These are phyloP conservation scores for Fraxinus dipetala DNA, from an alignment of 305 asterid genomes.

Conservation along the genomic window DNA sequence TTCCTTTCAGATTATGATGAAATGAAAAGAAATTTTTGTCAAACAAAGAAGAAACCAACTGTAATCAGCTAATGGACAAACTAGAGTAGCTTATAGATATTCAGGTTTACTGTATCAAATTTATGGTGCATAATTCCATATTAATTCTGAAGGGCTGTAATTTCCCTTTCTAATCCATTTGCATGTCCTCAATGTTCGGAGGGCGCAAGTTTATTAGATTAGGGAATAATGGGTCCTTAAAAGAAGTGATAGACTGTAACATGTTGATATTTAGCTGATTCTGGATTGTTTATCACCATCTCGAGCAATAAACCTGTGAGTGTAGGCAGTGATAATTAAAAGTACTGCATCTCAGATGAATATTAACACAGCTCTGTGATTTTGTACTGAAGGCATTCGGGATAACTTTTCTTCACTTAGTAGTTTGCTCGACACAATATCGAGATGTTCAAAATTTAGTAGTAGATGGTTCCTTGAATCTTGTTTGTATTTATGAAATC, in stretches of 20 bases:
- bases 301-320: neutral
- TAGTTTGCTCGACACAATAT: neutral
- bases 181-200: neutral
- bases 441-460: neutral
- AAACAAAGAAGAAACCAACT: neutral
- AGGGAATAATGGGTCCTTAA: neutral
- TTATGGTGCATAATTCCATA: neutral
- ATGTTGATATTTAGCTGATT: neutral
- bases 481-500: neutral
- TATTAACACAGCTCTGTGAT: neutral
- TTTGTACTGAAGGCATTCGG: neutral
- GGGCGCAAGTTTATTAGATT: neutral
- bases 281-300: neutral
- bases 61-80: neutral
- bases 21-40: neutral
- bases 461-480: constrained; percentile 5
- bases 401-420: neutral
- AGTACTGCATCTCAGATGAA: neutral
- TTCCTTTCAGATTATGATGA: neutral
- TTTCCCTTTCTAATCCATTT: neutral
- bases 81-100: neutral
- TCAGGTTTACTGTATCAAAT: neutral
- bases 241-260: neutral
- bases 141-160: neutral
- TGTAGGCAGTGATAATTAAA: neutral